Evolutionary conservation across 768 basidiomycete species (phyloP).

Genomic region (Mycena galericulata): DNA sequence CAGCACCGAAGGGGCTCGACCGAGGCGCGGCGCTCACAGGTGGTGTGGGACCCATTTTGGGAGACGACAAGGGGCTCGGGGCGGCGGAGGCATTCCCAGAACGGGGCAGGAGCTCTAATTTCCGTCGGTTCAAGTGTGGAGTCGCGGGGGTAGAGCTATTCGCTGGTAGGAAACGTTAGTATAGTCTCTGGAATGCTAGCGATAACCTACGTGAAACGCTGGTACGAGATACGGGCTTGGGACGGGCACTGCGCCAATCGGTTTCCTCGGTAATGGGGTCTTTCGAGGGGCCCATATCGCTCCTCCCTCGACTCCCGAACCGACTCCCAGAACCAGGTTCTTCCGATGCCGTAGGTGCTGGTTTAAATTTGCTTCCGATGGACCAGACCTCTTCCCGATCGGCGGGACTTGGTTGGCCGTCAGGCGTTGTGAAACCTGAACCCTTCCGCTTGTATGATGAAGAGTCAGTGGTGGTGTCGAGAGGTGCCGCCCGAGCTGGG

Average conservation of each 20-base stretch:
- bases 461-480: conserved; percentile 55
- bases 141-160: conserved; percentile 83
- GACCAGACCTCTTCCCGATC: conserved; percentile 86
- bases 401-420: conserved; percentile 62
- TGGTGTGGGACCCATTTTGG: conserved; percentile 69
- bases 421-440: conserved; percentile 65
- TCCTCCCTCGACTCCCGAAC: conserved; percentile 63
- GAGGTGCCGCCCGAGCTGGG: conserved; percentile 46
- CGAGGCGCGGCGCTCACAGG: conserved; percentile 53
- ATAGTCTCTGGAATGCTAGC: background rate
- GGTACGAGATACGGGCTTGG: conserved; percentile 55
- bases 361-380: conserved; percentile 80
- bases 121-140: conserved; percentile 81
- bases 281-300: conserved; percentile 67
- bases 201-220: conserved; percentile 72
- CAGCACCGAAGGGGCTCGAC: conserved; percentile 89
- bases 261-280: conserved; percentile 65
- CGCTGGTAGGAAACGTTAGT: conserved; percentile 54
- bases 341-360: conserved; percentile 57
- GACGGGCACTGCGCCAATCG: conserved; percentile 76
- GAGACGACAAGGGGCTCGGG: conserved; percentile 84
- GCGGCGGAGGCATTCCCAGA: conserved; percentile 73
- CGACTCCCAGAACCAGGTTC: conserved; percentile 51
- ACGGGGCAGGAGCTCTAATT: conserved; percentile 89
- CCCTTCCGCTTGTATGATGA: conserved; percentile 66